Base-by-base conservation (phyloP, 805 yeast species). In the Soucietia sequanensis region DNA sequence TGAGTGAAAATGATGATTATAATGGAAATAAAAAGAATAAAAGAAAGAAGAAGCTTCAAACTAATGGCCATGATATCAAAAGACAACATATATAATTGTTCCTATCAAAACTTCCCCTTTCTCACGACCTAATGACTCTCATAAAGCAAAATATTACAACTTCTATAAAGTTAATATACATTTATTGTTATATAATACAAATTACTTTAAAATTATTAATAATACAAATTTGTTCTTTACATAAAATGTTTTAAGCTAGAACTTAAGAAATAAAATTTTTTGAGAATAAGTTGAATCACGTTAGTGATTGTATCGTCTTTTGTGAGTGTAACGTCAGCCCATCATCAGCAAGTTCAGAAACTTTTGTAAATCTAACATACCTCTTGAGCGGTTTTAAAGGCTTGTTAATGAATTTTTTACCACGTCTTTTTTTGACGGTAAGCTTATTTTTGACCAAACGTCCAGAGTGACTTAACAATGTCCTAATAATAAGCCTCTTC, bases 21-120 rank as follows among this genome's bases (percentile, higher is more conserved):
- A 64, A 60, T 26, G 43, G 44, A n/a, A 45, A 44, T 34, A 51
- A 48, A 40, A 65, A 54, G 49, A 56, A 37, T 5, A 66, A 65
- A 46, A 62, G 65, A 41, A 68, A 70, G 50, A 70, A 69, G 54
- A 55, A 49, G 35, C 32, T 37, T 7, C 67, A 60, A 31, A 45
- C 50, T 19, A 42, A 46, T 35, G 68, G 65, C 5, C 62, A 57
- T 8, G 68, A 63, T 11, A 35, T 52, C 26, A 63, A 64, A 44
- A 57, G 71, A 35, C 71, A 58, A 37, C 72, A 65, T 41, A 31
- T 52, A 18, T 60, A 42, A 43, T 33, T 21, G 23, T 21, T 11
- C 23, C n/a, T n/a, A n/a, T n/a, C n/a, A n/a, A n/a, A n/a, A n/a
- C n/a, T n/a, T n/a, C n/a, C n/a, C n/a, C n/a, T n/a, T n/a, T n/a